Percentiles rank a stretch among this genome's conserved stretches.
These are phyloP conservation scores for Tetradesmus lagerheimii DNA, from an alignment of 139 green algal genomes.

Conservation along the genomic window DNA sequence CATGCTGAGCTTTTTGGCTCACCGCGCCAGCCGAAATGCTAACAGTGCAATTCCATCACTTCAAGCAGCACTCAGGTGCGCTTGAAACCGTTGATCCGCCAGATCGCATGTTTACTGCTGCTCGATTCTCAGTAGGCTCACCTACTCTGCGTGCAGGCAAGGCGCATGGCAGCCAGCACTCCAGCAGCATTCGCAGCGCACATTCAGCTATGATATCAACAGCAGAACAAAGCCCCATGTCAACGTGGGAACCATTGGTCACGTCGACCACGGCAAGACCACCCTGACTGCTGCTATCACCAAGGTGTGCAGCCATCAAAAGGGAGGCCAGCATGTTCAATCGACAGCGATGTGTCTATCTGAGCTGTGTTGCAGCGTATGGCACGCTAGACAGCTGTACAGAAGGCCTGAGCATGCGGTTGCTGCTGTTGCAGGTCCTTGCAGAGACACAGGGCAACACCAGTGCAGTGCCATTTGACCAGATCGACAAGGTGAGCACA, in stretches of 20 bases:
- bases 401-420: neutral
- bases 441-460: constrained; percentile 84
- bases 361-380: neutral
- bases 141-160: constrained; percentile 20
- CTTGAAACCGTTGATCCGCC: neutral
- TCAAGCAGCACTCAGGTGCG: neutral
- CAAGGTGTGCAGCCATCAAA: constrained; percentile 65
- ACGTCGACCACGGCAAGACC: constrained; percentile 99
- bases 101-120: constrained; percentile 1
- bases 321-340: neutral
- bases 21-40: neutral
- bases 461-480: constrained; percentile 92
- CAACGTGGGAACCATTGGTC: constrained; percentile 99
- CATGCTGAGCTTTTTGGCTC: neutral
- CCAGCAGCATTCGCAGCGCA: neutral
- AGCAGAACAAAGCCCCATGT: constrained; percentile 94
- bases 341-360: neutral
- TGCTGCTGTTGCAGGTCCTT: constrained; percentile 78
- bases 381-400: neutral
- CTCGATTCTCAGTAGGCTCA: neutral
- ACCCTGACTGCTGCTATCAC: constrained; percentile 97
- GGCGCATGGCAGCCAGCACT: neutral
- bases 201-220: constrained; percentile 90
- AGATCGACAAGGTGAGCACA: constrained; percentile 96
- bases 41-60: neutral